These are phyloP conservation scores for Knufia fluminis DNA, from an alignment of 2,329 filamentous ascomycete species.

Conservation along the genomic window DNA sequence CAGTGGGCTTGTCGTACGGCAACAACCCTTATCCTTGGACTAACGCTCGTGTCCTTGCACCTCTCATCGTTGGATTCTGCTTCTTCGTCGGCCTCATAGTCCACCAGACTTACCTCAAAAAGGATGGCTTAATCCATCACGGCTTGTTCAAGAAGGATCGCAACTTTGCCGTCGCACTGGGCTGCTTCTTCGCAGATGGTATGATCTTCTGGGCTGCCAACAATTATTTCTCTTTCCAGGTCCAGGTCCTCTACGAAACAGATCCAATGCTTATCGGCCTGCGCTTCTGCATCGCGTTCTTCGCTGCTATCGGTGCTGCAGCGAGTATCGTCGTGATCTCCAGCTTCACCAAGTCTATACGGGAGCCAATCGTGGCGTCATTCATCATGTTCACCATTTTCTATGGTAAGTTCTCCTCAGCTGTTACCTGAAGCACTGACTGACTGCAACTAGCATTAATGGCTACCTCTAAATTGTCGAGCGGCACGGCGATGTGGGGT, in stretches of 20 bases:
- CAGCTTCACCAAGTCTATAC: conserved; percentile 2
- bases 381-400: conserved; percentile 12
- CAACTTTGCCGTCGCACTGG: conserved; percentile 52
- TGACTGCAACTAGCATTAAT: conserved; percentile 10
- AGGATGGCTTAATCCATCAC: conserved; percentile 39
- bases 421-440: neutral
- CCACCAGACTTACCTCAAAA: conserved; percentile 48
- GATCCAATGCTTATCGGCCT: conserved; percentile 8
- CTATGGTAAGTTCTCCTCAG: conserved; percentile 2
- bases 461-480: conserved; percentile 10
- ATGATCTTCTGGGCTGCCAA: conserved; percentile 54
- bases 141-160: conserved; percentile 43
- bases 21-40: conserved; percentile 46
- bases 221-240: conserved; percentile 17
- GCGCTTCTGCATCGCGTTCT: conserved; percentile 12
- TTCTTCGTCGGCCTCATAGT: conserved; percentile 37
- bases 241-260: conserved; percentile 10
- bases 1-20: conserved; percentile 49
- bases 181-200: conserved; percentile 49
- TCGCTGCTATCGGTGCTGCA: neutral
- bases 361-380: conserved; percentile 10
- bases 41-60: conserved; percentile 40
- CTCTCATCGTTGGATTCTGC: conserved; percentile 39
- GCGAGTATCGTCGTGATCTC: neutral
- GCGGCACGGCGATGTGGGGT: conserved; percentile 11